These are phyloP conservation scores for Pythium scleroteichum DNA, from an alignment of 352 stramenopile species.

Conservation along the genomic window DNA sequence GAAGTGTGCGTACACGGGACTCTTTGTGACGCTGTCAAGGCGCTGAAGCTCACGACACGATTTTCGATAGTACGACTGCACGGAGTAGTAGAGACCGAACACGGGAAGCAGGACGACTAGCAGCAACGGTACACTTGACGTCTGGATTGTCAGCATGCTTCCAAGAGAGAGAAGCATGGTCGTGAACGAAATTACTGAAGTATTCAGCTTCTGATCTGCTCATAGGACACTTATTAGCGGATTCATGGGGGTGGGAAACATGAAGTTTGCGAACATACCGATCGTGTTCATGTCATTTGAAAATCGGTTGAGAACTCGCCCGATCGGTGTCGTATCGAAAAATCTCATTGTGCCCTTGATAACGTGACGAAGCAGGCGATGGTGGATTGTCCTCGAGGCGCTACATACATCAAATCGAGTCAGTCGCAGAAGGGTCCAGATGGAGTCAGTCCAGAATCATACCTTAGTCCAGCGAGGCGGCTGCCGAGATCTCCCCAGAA, in stretches of 20 bases:
- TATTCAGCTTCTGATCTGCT: constrained; percentile 63
- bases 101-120: constrained; percentile 62
- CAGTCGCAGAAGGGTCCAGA: too few species aligned
- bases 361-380: constrained; percentile 57
- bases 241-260: too few species aligned
- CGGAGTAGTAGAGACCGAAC: constrained; percentile 59
- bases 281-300: constrained; percentile 69
- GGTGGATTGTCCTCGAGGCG: constrained; percentile 64
- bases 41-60: constrained; percentile 72
- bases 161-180: constrained; percentile 49
- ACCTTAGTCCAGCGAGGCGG: constrained; percentile 58
- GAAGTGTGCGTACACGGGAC: constrained; percentile 93
- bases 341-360: constrained; percentile 84
- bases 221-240: neutral
- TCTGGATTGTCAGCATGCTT: constrained; percentile 59
- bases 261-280: constrained; percentile 29
- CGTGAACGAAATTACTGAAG: constrained; percentile 41
- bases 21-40: constrained; percentile 58
- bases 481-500: constrained; percentile 50
- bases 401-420: constrained; percentile 24
- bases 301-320: constrained; percentile 79
- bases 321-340: constrained; percentile 82
- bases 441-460: constrained; percentile 1
- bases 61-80: constrained; percentile 67
- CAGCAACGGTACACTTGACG: constrained; percentile 43